Percentiles rank a stretch among this genome's conserved stretches.
These are phyloP conservation scores for Haplosporangium gracile DNA, from an alignment of 192 early-diverging fungal genomes.

Conservation along the genomic window DNA sequence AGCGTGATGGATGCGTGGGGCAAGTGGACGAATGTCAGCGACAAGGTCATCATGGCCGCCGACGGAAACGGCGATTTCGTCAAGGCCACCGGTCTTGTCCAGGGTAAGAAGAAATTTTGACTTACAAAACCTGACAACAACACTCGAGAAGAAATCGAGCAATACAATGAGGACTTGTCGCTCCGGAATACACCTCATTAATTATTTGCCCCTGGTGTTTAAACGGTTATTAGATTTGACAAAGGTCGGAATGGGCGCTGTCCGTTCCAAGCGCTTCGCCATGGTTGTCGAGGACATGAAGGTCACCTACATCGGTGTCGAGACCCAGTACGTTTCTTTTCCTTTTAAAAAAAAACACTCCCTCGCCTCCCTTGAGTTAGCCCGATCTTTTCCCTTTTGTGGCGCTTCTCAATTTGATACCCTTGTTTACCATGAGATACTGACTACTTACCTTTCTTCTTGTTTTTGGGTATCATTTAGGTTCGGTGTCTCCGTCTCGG, in stretches of 20 bases:
- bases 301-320: slow-evolving; percentile 68
- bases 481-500: slow-evolving; percentile 62
- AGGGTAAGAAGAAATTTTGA: slow-evolving; percentile 28
- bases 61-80: slow-evolving; percentile 66
- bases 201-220: neutral
- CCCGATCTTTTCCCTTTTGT: neutral
- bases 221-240: slow-evolving; percentile 66
- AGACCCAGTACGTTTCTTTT: slow-evolving; percentile 33
- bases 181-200: neutral
- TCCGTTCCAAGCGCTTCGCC: slow-evolving; percentile 67
- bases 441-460: no score
- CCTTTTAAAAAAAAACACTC: no score
- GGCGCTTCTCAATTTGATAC: no score
- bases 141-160: neutral
- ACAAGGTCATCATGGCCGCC: slow-evolving; percentile 62
- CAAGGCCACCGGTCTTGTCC: slow-evolving; percentile 42
- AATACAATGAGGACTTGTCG: neutral
- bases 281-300: slow-evolving; percentile 65
- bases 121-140: no score
- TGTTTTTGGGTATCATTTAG: neutral
- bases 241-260: slow-evolving; percentile 63
- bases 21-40: slow-evolving; percentile 50
- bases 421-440: no score
- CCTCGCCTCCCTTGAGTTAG: no score
- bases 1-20: slow-evolving; percentile 75